Conservation (phyloP, 2,329 filamentous ascomycete species). For the Escovopsis sp. region DNA sequence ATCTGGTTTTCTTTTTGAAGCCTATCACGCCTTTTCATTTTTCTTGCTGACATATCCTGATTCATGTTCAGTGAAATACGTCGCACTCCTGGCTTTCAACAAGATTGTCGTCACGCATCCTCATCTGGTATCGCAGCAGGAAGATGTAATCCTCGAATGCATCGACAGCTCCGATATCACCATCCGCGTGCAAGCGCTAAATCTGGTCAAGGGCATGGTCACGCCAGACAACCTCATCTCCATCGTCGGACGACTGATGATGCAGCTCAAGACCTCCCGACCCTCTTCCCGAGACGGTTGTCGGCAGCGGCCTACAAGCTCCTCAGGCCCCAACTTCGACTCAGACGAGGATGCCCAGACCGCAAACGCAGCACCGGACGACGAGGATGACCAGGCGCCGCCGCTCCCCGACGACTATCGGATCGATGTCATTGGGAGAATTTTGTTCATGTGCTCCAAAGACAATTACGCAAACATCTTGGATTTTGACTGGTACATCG, state of each 20-base stretch:
- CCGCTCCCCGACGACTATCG: slow-evolving; percentile 77
- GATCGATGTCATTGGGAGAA: slow-evolving; percentile 63
- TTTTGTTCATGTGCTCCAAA: slow-evolving; percentile 77
- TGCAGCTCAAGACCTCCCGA: slow-evolving; percentile 59
- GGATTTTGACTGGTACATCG: slow-evolving; percentile 97
- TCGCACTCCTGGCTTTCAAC: slow-evolving; percentile 87
- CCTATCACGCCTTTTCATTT: too few relatives aligned
- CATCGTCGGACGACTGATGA: slow-evolving; percentile 75
- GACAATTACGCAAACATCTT: slow-evolving; percentile 73
- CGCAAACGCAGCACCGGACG: slow-evolving; percentile 19
- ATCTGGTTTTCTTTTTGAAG: too few relatives aligned
- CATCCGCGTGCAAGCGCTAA: slow-evolving; percentile 81
- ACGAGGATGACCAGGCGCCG: slow-evolving; percentile 27
- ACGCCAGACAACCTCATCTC: slow-evolving; percentile 69
- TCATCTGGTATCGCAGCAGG: slow-evolving; percentile 75
- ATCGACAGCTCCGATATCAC: slow-evolving; percentile 93
- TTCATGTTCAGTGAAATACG: slow-evolving; percentile 65
- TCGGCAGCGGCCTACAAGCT: slow-evolving; percentile 22
- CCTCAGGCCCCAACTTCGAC: slow-evolving; percentile 30
- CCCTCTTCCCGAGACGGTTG: slow-evolving; percentile 29
- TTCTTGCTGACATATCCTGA: slow-evolving; percentile 6
- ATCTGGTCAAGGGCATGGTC: slow-evolving; percentile 88
- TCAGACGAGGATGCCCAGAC: slow-evolving; percentile 36
- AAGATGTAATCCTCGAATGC: slow-evolving; percentile 92
- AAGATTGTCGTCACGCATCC: slow-evolving; percentile 85